phyloP scores from a whole-genome alignment of 2,329 filamentous ascomycete species.

The Claviceps africana region DNA sequence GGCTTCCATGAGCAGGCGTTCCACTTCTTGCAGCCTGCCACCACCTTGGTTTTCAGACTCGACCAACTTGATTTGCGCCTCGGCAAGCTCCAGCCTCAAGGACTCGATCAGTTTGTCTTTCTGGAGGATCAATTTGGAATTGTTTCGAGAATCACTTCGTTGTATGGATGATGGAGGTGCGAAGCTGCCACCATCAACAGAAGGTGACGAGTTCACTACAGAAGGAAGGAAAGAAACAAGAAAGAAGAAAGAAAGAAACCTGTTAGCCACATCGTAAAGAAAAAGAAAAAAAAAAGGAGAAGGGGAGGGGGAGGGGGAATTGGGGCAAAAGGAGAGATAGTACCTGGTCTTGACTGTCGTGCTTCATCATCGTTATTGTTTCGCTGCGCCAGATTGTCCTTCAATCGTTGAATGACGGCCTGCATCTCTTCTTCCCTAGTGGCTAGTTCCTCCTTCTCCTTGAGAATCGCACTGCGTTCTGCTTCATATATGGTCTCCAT shows the following conservation, averaged over 20 bases:
- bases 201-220: constrained; percentile 46
- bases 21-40: constrained; percentile 76
- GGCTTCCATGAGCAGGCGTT: constrained; percentile 76
- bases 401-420: constrained; percentile 75
- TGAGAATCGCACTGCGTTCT: constrained; percentile 72
- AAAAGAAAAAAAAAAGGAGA: not conserved
- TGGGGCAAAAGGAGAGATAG: constrained; percentile 12
- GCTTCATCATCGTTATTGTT: constrained; percentile 44
- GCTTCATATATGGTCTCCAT: constrained; percentile 87
- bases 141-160: constrained; percentile 78
- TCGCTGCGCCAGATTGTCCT: constrained; percentile 73
- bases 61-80: constrained; percentile 87
- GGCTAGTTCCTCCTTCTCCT: constrained; percentile 80
- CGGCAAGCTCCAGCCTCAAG: constrained; percentile 78
- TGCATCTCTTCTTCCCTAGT: constrained; percentile 85
- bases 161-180: constrained; percentile 74
- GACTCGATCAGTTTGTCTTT: constrained; percentile 96
- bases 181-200: constrained; percentile 63
- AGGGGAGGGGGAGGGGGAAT: not conserved
- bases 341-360: constrained; percentile 44
- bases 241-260: not conserved
- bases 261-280: constrained; percentile 9
- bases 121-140: constrained; percentile 78
- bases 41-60: constrained; percentile 90
- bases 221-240: not conserved